Percentiles rank a stretch among this genome's conserved stretches.
These are phyloP conservation scores for Elaeagnus macrophylla DNA, from an alignment of 306 rosid species.

Conservation along the genomic window DNA sequence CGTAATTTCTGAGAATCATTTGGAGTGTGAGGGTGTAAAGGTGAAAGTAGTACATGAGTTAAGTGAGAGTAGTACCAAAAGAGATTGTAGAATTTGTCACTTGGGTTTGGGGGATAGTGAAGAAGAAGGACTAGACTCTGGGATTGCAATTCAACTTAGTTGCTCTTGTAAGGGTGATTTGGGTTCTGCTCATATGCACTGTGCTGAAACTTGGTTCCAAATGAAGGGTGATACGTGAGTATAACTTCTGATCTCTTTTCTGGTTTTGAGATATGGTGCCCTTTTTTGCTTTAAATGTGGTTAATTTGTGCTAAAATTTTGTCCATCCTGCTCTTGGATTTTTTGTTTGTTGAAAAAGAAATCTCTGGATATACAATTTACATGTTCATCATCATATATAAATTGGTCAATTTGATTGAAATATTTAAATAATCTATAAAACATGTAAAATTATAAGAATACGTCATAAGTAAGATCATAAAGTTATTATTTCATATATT, in stretches of 20 bases:
- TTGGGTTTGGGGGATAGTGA: conserved; percentile 20
- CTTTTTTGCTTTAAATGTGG: no score
- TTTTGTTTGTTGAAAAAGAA: no score
- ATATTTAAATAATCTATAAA: no score
- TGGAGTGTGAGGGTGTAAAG: conserved; percentile 33
- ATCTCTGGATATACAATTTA: no score
- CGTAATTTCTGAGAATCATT: conserved; percentile 25
- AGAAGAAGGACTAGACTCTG: conserved; percentile 11
- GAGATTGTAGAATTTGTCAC: conserved; percentile 39
- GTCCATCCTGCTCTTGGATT: no score
- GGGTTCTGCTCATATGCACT: conserved; percentile 39
- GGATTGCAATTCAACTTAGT: conserved; percentile 28
- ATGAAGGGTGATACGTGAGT: conserved; percentile 46
- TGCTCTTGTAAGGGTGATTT: conserved; percentile 38
- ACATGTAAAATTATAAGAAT: no score
- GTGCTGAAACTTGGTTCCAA: conserved; percentile 46
- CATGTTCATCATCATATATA: no score
- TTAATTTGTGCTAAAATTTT: no score
- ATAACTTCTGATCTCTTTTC: background rate
- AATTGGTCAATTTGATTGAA: no score
- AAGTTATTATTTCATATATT: no score
- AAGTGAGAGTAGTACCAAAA: conserved; percentile 22
- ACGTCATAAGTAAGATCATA: no score
- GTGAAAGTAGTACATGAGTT: conserved; percentile 22
- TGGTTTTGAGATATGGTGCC: no score